Conservation (phyloP, 2,329 filamentous ascomycete species). For the Fusarium mangiferae region DNA sequence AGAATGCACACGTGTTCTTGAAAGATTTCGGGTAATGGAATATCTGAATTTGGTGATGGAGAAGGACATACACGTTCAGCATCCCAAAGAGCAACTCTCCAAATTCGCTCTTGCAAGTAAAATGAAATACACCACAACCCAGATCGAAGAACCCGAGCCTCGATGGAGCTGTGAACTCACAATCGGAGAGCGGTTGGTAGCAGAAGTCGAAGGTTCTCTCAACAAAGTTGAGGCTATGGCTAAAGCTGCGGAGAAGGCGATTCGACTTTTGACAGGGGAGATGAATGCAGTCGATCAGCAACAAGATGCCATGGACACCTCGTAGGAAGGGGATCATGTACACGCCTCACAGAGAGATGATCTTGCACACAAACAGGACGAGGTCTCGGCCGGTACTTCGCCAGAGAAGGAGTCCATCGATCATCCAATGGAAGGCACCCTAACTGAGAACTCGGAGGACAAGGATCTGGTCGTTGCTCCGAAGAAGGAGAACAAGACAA, state of each 20-base stretch:
- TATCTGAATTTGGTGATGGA: constrained; percentile 71
- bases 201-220: constrained; percentile 57
- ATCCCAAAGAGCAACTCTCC: constrained; percentile 77
- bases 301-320: background rate
- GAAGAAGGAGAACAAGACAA: background rate
- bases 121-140: constrained; percentile 63
- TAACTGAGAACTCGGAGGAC: background rate
- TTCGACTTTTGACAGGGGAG: constrained; percentile 49
- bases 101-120: constrained; percentile 61
- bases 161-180: constrained; percentile 59
- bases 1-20: constrained; percentile 69
- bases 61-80: constrained; percentile 65
- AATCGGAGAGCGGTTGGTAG: constrained; percentile 60
- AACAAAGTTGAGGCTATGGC: constrained; percentile 64
- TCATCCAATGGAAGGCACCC: background rate
- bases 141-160: constrained; percentile 31
- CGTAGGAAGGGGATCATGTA: background rate
- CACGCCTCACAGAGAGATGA: background rate
- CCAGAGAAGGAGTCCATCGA: background rate
- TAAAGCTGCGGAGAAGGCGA: constrained; percentile 64
- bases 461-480: background rate
- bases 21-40: constrained; percentile 71
- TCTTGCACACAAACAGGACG: background rate
- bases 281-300: constrained; percentile 1
- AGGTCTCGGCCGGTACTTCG: background rate